A percentile compares a stretch with the other conserved stretches of the same genome.
These are phyloP conservation scores for Poa pratensis DNA, from an alignment of 176 grass and related monocot genomes.

Conservation along the genomic window DNA sequence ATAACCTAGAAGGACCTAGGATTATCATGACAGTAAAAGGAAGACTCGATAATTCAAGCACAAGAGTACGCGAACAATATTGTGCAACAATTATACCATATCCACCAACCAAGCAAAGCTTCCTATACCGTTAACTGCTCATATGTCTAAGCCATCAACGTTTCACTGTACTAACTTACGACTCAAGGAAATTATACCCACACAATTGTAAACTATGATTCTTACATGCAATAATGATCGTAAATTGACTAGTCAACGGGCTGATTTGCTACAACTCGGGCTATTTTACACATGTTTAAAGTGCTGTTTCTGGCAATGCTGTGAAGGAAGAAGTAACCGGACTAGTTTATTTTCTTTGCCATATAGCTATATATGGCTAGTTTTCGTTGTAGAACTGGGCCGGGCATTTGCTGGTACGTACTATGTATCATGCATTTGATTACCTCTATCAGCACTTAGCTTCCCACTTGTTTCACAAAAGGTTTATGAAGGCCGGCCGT, in stretches of 20 bases:
- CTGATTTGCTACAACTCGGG: not conserved
- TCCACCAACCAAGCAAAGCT: not conserved
- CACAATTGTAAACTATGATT: too few relatives aligned
- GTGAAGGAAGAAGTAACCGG: not conserved
- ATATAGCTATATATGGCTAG: not conserved
- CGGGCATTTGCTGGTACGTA: not conserved
- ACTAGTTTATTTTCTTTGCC: not conserved
- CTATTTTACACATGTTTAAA: slow-evolving; percentile 10
- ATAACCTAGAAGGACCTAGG: not conserved
- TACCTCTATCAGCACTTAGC: not conserved
- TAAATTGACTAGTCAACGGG: not conserved
- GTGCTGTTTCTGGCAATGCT: not conserved
- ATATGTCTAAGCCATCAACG: not conserved
- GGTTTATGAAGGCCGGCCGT: not conserved
- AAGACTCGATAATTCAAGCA: not conserved
- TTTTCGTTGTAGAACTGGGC: not conserved
- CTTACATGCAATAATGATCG: slow-evolving; percentile 27
- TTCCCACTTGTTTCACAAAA: not conserved
- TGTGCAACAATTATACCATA: not conserved
- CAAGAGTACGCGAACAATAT: not conserved
- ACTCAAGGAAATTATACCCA: not conserved
- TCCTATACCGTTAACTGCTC: not conserved
- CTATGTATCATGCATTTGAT: not conserved
- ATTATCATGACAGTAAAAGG: not conserved
- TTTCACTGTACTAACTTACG: not conserved